These are phyloP conservation scores for Peronospora belbahrii DNA, from an alignment of 352 stramenopile genomes.

Conservation along the genomic window DNA sequence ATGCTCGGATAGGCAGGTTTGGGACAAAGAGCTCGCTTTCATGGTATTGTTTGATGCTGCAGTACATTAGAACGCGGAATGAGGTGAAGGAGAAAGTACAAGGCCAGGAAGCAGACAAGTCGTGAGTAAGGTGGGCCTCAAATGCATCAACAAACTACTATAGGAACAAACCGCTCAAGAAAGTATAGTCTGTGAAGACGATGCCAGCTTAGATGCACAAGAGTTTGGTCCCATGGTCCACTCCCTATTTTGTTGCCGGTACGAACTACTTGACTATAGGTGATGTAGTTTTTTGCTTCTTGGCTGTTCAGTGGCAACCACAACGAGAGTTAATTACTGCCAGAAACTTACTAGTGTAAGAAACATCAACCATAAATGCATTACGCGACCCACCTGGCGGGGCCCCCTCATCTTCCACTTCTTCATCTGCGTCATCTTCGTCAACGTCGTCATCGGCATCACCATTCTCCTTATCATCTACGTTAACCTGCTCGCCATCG, in stretches of 20 bases:
- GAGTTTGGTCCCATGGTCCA: too few relatives aligned
- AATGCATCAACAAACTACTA: too few relatives aligned
- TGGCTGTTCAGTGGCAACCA: slow-evolving; percentile 21
- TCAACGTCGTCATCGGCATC: slow-evolving; percentile 24
- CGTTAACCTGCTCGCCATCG: slow-evolving; percentile 19
- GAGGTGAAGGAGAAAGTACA: slow-evolving; percentile 5
- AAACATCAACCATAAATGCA: background rate
- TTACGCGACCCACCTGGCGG: slow-evolving; percentile 37
- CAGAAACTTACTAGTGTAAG: background rate
- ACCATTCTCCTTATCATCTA: slow-evolving; percentile 31
- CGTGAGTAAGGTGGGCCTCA: too few relatives aligned
- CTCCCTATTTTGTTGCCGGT: too few relatives aligned
- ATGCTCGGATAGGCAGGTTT: slow-evolving; percentile 73
- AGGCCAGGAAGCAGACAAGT: slow-evolving; percentile 9
- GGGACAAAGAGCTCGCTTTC: background rate
- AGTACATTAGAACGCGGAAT: too few relatives aligned
- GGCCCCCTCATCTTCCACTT: slow-evolving; percentile 26
- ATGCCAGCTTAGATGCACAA: too few relatives aligned
- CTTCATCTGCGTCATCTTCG: slow-evolving; percentile 5
- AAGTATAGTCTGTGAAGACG: too few relatives aligned
- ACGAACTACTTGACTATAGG: too few relatives aligned
- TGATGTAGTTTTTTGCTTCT: slow-evolving; percentile 71
- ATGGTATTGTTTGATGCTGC: too few relatives aligned
- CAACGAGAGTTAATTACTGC: background rate
- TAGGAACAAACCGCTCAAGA: too few relatives aligned